phyloP scores from a whole-genome alignment of 495 filamentous ascomycete genomes.

The Cryomyces antarcticus region DNA sequence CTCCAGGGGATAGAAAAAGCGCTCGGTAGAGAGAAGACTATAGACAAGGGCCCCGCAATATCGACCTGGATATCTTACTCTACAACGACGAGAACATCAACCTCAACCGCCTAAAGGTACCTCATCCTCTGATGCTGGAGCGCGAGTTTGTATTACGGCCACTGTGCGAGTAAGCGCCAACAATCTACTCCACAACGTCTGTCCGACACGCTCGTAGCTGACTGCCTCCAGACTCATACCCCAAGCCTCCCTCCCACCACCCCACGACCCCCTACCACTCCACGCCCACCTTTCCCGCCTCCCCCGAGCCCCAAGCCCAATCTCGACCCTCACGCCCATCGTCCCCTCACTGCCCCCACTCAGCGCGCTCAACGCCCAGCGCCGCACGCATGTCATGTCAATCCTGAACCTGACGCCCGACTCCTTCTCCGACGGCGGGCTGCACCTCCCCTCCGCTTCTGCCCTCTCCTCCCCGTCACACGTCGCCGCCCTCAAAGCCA shows the following conservation, averaged over 20 bases:
- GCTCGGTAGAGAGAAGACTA: slow-evolving; percentile 59
- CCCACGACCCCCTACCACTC: slow-evolving; percentile 1
- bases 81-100: slow-evolving; percentile 50
- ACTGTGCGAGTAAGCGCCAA: slow-evolving; percentile 49
- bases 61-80: slow-evolving; percentile 84
- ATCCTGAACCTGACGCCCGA: slow-evolving; percentile 93
- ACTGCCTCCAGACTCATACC: slow-evolving; percentile 12
- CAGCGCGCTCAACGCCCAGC: slow-evolving; percentile 37
- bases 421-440: slow-evolving; percentile 87
- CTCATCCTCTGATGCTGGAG: slow-evolving; percentile 71
- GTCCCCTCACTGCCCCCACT: slow-evolving; percentile 35
- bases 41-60: slow-evolving; percentile 83
- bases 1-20: slow-evolving; percentile 65
- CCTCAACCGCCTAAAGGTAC: slow-evolving; percentile 56
- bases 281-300: slow-evolving; percentile 46
- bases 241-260: slow-evolving; percentile 2
- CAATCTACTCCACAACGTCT: background rate
- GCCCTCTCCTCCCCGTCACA: slow-evolving; percentile 12
- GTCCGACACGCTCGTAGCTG: too few relatives aligned
- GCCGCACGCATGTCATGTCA: slow-evolving; percentile 69
- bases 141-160: slow-evolving; percentile 85
- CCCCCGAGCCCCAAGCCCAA: slow-evolving; percentile 25
- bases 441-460: slow-evolving; percentile 23
- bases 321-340: slow-evolving; percentile 52
- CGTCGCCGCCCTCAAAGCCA: slow-evolving; percentile 23